Percentiles rank a stretch among this genome's conserved stretches.
Evolutionary conservation across 2,329 filamentous ascomycete species (phyloP).

Genomic region (Aspergillus costaricaensis): DNA sequence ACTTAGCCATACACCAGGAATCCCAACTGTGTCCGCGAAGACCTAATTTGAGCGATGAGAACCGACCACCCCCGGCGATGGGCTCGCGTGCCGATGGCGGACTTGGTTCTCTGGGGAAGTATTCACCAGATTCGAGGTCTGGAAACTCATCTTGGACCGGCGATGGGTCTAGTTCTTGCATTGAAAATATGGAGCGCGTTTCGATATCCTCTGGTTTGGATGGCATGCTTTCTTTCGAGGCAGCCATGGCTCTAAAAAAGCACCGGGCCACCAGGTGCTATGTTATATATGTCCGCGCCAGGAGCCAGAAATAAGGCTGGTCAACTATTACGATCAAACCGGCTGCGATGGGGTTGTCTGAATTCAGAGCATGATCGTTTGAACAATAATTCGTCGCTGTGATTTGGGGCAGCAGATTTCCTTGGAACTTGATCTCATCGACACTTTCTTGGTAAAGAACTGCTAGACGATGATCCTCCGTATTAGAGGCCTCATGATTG

Average conservation of each 20-base stretch:
- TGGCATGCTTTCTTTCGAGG: slow-evolving; percentile 11
- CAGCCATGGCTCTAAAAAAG: slow-evolving; percentile 18
- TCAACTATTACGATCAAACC: background rate
- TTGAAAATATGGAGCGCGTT: slow-evolving; percentile 59
- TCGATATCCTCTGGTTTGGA: slow-evolving; percentile 33
- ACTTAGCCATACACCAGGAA: slow-evolving; percentile 65
- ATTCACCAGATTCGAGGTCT: slow-evolving; percentile 54
- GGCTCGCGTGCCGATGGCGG: slow-evolving; percentile 11
- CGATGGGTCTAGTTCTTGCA: slow-evolving; percentile 78
- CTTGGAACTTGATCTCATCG: background rate
- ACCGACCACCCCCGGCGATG: slow-evolving; percentile 16
- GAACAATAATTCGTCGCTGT: background rate
- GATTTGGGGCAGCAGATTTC: background rate
- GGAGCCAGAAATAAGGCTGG: background rate
- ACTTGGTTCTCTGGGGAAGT: slow-evolving; percentile 36
- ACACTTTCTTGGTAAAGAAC: background rate
- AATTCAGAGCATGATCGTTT: background rate
- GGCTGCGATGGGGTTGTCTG: background rate
- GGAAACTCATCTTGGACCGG: slow-evolving; percentile 65
- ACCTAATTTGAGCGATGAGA: slow-evolving; percentile 43
- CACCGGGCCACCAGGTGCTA: background rate
- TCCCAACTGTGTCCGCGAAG: slow-evolving; percentile 71
- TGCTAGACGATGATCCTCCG: background rate
- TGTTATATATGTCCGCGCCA: background rate
- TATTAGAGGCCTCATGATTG: background rate